Evolutionary conservation across 1,284 basidiomycete genomes (phyloP).

Genomic region (Fistulinella cinereoalba): DNA sequence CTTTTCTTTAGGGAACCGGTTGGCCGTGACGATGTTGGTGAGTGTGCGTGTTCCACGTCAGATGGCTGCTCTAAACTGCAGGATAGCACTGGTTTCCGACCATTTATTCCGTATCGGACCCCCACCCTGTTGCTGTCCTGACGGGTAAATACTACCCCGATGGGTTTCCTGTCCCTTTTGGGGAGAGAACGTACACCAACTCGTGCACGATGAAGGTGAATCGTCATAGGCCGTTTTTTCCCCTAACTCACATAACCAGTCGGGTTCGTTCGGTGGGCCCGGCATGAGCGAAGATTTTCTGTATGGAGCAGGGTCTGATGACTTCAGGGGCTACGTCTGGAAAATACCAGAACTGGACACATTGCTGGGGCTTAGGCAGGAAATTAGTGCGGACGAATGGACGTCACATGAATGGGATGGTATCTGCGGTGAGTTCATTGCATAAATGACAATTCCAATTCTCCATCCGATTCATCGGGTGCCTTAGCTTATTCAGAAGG

Average conservation of each 20-base stretch:
- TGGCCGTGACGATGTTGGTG: slow-evolving; percentile 66
- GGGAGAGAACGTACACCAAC: slow-evolving; percentile 61
- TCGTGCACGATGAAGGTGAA: slow-evolving; percentile 73
- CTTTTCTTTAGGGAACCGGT: slow-evolving; percentile 47
- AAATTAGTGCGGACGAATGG: slow-evolving; percentile 47
- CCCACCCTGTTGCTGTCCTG: slow-evolving; percentile 65
- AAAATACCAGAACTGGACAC: slow-evolving; percentile 52
- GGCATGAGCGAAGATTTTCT: slow-evolving; percentile 52
- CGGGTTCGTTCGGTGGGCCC: slow-evolving; percentile 69
- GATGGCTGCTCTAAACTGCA: slow-evolving; percentile 2
- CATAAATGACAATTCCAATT: slow-evolving; percentile 5
- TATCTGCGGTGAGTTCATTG: slow-evolving; percentile 38
- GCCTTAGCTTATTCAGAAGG: slow-evolving; percentile 48
- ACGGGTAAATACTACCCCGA: slow-evolving; percentile 54
- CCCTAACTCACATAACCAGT: slow-evolving; percentile 40
- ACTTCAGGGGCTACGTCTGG: slow-evolving; percentile 81
- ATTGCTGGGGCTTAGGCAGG: slow-evolving; percentile 44
- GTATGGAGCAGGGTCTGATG: slow-evolving; percentile 74
- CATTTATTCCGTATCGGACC: slow-evolving; percentile 63
- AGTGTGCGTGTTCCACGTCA: slow-evolving; percentile 17
- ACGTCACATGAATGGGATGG: slow-evolving; percentile 29
- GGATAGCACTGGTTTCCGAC: slow-evolving; percentile 63
- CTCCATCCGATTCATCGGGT: slow-evolving; percentile 1
- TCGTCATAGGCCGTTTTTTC: background rate
- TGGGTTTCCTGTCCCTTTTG: slow-evolving; percentile 44